Base-by-base conservation (phyloP, 106 monocot species). In the Dioscorea zingiberensis region DNA sequence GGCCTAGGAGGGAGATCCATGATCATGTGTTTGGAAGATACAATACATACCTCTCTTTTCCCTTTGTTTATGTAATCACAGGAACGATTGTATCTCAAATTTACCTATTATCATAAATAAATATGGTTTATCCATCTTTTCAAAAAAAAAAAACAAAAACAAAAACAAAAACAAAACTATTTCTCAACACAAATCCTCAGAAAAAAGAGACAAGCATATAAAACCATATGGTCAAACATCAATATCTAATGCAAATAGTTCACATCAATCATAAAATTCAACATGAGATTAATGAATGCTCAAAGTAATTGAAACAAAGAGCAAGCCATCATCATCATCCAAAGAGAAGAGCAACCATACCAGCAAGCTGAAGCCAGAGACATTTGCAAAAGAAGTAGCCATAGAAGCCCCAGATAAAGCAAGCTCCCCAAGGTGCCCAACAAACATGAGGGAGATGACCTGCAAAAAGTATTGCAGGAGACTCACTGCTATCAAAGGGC, bases 311-410 rank as follows among this genome's bases (percentile, higher is more conserved):
- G 13, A 25, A 15, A 45, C 47, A 47, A 44, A 21, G 26, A 46
- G 3, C 13, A 0, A 38, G 10, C 10, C 38, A 38, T 30, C 30
- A 30, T 38, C 38, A 38, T 38, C 58, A 16, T 51, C 54, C 3
- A 54, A n/a, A 30, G 17, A 63, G 24, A 17, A 2, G 4, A 57
- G 38, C 2, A 0, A 6, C 29, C 51, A 28, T 73, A 80, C 80
- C 65, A 75, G 66, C 14, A 80, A 53, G 49, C 75, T 80, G 66
- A 75, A 75, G 15, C 75, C 75, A 13, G 71, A 71, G 75, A 80
- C 75, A 55, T 70, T 71, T 23, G 75, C 75, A 47, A 80, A 80
- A 51, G 80, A 80, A 22, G 75, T 66, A 25, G 48, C 49, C 66
- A 66, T 66, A 49, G 48, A 66, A 11, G 66, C 48, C 12, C 49